A percentile compares a stretch with the other conserved stretches of the same genome.
phyloP scores from a whole-genome alignment of 805 yeast genomes.

The Sugiyamaella qingdaonensis region DNA sequence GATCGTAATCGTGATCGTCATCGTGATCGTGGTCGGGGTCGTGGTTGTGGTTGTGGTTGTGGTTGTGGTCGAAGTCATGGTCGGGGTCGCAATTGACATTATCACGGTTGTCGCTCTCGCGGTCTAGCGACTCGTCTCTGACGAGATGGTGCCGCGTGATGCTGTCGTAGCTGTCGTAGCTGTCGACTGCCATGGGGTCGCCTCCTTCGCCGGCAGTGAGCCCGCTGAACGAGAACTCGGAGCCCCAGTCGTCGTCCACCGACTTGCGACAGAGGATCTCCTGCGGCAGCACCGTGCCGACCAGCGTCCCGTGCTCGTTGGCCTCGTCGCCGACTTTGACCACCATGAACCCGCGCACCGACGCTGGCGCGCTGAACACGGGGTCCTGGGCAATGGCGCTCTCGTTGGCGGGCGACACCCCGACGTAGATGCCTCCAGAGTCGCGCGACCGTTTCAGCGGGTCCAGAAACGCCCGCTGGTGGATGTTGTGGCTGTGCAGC shows the following conservation, averaged over 20 bases:
- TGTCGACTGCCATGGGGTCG: background rate
- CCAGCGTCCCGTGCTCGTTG: constrained; percentile 21
- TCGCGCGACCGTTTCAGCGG: constrained; percentile 27
- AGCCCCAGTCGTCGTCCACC: constrained; percentile 2
- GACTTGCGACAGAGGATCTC: constrained; percentile 20
- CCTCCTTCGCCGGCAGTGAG: background rate
- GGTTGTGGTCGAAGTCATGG: background rate
- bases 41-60: background rate
- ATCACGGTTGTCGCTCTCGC: background rate
- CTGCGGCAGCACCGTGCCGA: constrained; percentile 24
- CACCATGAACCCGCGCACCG: constrained; percentile 26
- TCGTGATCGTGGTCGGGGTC: background rate
- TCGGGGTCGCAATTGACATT: background rate
- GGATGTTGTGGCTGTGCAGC: constrained; percentile 51
- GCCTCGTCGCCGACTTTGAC: constrained; percentile 26
- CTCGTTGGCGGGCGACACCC: constrained; percentile 20
- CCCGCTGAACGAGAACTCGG: constrained; percentile 2
- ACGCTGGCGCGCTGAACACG: constrained; percentile 20
- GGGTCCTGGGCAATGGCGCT: constrained; percentile 25
- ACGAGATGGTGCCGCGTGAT: background rate
- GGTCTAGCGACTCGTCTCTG: background rate
- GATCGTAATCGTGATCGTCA: background rate
- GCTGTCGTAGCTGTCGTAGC: background rate
- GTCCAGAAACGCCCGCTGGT: constrained; percentile 46
- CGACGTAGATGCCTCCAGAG: constrained; percentile 26